Evolutionary conservation across 2,329 filamentous ascomycete species (phyloP), one percentile per base, ranked within the genome.

Genomic region (Tolypocladium album): DNA sequence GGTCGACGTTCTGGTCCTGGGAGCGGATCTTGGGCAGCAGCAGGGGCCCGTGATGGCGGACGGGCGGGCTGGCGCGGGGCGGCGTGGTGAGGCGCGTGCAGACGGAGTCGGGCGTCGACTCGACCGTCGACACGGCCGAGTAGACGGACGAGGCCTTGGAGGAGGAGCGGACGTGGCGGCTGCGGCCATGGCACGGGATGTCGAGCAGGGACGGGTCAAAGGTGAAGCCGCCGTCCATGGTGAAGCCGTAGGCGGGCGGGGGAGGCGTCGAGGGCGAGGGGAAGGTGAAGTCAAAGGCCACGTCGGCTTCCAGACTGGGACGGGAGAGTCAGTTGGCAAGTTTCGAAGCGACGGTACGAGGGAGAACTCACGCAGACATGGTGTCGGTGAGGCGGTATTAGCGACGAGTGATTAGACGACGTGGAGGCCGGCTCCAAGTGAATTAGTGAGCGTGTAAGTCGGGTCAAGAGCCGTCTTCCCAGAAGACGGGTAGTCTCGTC

Each of bases 1-100:
- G 50, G 65, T 87, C 84, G 63, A 91, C 83, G 63, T 87, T 81
- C 74, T 93, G 88, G 75, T 96, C 91, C 75, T 94, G 91, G 47
- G 84, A 84, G 62, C 91, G 84, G 76, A 95, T 92, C 81, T 92
- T 94, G 69, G 91, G 91, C 39, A 96, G 80, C 61, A 96, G 79
- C 56, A 90, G 79, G 58, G 90, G 90, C 58, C 90, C 90, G 75
- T 92, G 88, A 63, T 90, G 88, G 62, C 87, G 83, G 66, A 92
- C 83, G 62, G 90, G 89, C 40, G 89, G 88, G 64, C 82, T 80
- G 58, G 81, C 82, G 58, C 80, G 77, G 47, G 80, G 76, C 45
- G 89, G 89, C 15, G 88, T 92, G 58, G 86, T 88, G 67, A 84
- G 79, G 65, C 82, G 79, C 24, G 87, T 89, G 76, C 83, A 81